These are phyloP conservation scores for Penicillium sp. DNA, from an alignment of 2,329 filamentous ascomycete species.

Conservation along the genomic window DNA sequence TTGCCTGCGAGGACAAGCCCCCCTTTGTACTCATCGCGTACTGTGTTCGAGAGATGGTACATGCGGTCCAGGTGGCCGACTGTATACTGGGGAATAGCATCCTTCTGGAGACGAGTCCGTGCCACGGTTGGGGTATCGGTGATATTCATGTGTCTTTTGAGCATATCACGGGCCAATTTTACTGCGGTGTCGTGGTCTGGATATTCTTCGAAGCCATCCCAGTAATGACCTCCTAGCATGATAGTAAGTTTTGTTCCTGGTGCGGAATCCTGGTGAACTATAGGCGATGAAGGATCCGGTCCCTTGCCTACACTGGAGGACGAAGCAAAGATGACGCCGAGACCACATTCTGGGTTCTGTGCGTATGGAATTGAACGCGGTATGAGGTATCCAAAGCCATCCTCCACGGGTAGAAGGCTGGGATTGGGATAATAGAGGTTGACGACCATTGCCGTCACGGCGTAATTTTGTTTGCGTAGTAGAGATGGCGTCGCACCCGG, in stretches of 20 bases:
- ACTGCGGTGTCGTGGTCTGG: slow-evolving; percentile 67
- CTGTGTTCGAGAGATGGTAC: slow-evolving; percentile 54
- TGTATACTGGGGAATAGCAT: slow-evolving; percentile 88
- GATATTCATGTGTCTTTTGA: slow-evolving; percentile 74
- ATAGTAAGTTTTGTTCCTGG: slow-evolving; percentile 83
- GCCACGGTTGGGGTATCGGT: slow-evolving; percentile 60
- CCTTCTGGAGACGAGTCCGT: slow-evolving; percentile 59
- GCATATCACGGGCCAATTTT: slow-evolving; percentile 65
- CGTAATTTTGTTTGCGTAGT: slow-evolving; percentile 49
- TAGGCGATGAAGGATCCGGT: neutral
- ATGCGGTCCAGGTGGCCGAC: slow-evolving; percentile 72
- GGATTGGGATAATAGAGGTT: slow-evolving; percentile 78
- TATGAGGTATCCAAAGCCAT: slow-evolving; percentile 84
- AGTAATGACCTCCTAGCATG: slow-evolving; percentile 93
- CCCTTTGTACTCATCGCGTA: slow-evolving; percentile 58
- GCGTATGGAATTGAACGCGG: slow-evolving; percentile 68
- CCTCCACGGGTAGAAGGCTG: slow-evolving; percentile 62
- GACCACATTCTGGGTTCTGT: slow-evolving; percentile 75
- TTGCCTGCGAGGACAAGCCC: slow-evolving; percentile 62
- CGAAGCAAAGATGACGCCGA: slow-evolving; percentile 91
- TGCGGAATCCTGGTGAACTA: slow-evolving; percentile 45
- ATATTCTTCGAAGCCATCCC: slow-evolving; percentile 62
- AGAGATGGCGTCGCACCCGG: neutral
- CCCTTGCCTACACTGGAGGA: slow-evolving; percentile 57
- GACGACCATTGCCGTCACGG: slow-evolving; percentile 85